These are phyloP conservation scores for Penicillium samsonianum DNA, from an alignment of 495 filamentous ascomycete species.

Conservation along the genomic window DNA sequence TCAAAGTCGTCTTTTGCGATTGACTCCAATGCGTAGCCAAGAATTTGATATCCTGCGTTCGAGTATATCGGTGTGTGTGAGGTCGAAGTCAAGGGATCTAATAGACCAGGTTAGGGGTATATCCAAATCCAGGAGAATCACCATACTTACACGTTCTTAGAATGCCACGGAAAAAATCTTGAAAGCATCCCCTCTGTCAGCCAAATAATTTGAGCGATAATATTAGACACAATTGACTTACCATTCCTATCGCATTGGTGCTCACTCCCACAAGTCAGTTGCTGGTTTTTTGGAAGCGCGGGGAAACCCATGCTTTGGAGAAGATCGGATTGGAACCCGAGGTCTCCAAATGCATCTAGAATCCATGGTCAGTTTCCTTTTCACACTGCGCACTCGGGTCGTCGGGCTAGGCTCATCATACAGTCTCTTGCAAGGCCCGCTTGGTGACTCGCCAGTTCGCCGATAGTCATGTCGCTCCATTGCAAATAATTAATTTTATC, in stretches of 20 bases:
- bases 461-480: constrained; percentile 58
- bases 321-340: constrained; percentile 15
- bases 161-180: constrained; percentile 57
- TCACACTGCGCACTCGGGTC: background rate
- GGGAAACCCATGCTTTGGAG: constrained; percentile 39
- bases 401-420: constrained; percentile 10
- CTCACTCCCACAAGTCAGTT: constrained; percentile 25
- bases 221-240: constrained; percentile 3
- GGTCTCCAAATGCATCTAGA: constrained; percentile 26
- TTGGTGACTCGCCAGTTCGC: constrained; percentile 53
- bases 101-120: background rate
- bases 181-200: background rate
- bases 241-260: constrained; percentile 25
- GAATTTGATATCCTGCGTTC: constrained; percentile 58
- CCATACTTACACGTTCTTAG: constrained; percentile 14
- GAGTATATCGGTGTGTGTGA: constrained; percentile 58
- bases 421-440: constrained; percentile 53
- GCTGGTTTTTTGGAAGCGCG: constrained; percentile 17
- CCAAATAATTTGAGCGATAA: background rate
- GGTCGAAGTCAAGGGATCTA: constrained; percentile 49
- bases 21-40: constrained; percentile 56
- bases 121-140: background rate
- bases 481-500: constrained; percentile 42
- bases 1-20: constrained; percentile 13
- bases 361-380: background rate